Evolutionary conservation across 2,329 filamentous ascomycete species (phyloP).

Genomic region (Trichophyton verrucosum): DNA sequence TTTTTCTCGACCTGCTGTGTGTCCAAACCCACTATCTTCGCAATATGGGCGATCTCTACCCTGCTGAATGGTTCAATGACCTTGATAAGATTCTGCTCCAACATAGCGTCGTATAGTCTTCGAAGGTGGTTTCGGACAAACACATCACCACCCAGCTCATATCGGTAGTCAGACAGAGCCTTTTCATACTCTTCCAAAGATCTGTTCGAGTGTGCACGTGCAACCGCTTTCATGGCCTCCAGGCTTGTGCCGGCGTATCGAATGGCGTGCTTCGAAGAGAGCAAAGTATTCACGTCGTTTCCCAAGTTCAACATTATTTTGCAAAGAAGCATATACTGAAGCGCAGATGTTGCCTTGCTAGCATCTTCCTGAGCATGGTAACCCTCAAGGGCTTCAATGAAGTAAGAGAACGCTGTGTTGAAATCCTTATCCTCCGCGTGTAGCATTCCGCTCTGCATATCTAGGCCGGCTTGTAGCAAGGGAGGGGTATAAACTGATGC

Average conservation of each 20-base stretch:
- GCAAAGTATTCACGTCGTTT: conserved; percentile 89
- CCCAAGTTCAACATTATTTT: conserved; percentile 98
- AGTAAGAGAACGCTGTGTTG: conserved; percentile 97
- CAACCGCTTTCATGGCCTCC: conserved; percentile 98
- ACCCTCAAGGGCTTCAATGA: conserved; percentile 95
- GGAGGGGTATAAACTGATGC: conserved; percentile 96
- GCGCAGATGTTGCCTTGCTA: conserved; percentile 79
- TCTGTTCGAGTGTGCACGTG: conserved; percentile 85
- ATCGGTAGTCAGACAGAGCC: conserved; percentile 77
- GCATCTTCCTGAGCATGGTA: conserved; percentile 88
- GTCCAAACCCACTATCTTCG: conserved; percentile 93
- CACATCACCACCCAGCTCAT: conserved; percentile 83
- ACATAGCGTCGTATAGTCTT: conserved; percentile 91
- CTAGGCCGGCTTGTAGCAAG: conserved; percentile 83
- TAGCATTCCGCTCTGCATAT: conserved; percentile 99
- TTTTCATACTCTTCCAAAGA: conserved; percentile 95
- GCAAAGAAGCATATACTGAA: conserved; percentile 99
- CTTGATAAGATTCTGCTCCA: conserved; percentile 99
- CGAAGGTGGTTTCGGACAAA: conserved; percentile 97
- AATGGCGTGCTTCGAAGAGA: conserved; percentile 90
- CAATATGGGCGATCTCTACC: conserved; percentile 92
- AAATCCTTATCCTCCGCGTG: conserved; percentile 98
- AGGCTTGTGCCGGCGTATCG: conserved; percentile 93
- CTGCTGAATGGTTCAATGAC: conserved; percentile 97
- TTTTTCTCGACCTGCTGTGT: conserved; percentile 96